A percentile compares a stretch with the other conserved stretches of the same genome.
These are phyloP conservation scores for Ophiorrhiza pumila DNA, from an alignment of 257 asterid genomes.

Conservation along the genomic window DNA sequence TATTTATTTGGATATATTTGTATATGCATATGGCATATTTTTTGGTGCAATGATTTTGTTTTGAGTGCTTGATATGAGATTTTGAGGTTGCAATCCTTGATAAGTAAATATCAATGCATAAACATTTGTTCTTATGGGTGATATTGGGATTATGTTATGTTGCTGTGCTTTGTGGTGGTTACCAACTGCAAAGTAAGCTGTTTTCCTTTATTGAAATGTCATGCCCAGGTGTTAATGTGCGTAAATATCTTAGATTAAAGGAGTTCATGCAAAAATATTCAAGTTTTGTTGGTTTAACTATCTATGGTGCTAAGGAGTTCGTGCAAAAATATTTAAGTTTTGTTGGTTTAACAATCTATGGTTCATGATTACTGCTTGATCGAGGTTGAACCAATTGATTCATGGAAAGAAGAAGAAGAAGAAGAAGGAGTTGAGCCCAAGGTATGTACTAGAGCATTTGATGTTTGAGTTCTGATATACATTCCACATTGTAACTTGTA, in stretches of 20 bases:
- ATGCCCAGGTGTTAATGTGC: neutral
- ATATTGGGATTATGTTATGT: neutral
- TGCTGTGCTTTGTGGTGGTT: neutral
- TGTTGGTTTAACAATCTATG: too few relatives aligned
- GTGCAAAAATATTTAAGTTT: neutral
- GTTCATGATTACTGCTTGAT: neutral
- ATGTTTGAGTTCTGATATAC: conserved; percentile 2
- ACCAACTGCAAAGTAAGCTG: neutral
- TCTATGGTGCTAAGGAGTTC: too few relatives aligned
- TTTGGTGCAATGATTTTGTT: neutral
- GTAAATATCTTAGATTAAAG: too few relatives aligned
- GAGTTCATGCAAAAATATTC: too few relatives aligned
- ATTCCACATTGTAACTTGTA: neutral
- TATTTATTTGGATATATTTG: too few relatives aligned
- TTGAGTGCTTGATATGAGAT: neutral
- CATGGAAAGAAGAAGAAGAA: conserved; percentile 97
- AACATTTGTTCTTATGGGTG: neutral
- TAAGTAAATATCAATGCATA: too few relatives aligned
- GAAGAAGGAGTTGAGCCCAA: conserved; percentile 71
- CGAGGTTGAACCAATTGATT: conserved; percentile 76
- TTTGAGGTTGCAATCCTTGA: neutral
- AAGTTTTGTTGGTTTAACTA: too few relatives aligned
- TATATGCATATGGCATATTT: neutral
- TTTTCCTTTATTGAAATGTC: neutral
- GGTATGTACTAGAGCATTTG: conserved; percentile 32